These are phyloP conservation scores for Ceratobasidium sp. DNA, from an alignment of 1,284 basidiomycete species.

Conservation along the genomic window DNA sequence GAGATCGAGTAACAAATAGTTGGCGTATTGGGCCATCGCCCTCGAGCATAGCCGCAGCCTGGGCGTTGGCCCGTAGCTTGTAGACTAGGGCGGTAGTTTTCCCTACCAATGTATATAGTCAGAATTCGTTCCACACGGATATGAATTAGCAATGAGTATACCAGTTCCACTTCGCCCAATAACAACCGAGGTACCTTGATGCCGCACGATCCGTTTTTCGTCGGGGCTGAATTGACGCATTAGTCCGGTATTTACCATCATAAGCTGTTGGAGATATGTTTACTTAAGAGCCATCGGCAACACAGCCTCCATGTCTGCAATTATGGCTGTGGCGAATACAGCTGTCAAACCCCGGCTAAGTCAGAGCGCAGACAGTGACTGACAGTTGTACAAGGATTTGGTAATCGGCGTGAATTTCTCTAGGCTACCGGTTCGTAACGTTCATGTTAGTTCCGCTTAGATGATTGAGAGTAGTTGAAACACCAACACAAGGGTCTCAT, in stretches of 20 bases:
- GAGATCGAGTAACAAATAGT: slow-evolving; percentile 39
- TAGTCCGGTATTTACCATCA: neutral
- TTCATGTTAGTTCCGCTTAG: neutral
- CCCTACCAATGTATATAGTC: neutral
- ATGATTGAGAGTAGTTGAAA: neutral
- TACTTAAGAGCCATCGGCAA: slow-evolving; percentile 38
- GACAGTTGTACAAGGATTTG: slow-evolving; percentile 40
- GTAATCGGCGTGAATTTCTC: slow-evolving; percentile 40
- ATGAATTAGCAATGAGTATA: neutral
- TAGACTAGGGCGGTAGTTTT: slow-evolving; percentile 38
- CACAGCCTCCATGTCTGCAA: slow-evolving; percentile 37
- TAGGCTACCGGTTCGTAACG: neutral
- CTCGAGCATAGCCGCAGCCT: slow-evolving; percentile 2
- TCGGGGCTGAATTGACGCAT: slow-evolving; percentile 16
- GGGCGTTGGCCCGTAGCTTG: slow-evolving; percentile 38
- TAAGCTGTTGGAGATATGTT: neutral
- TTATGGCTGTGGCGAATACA: slow-evolving; percentile 6
- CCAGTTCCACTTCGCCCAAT: slow-evolving; percentile 40
- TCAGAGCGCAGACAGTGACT: neutral
- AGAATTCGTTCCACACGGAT: neutral
- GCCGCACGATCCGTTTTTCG: slow-evolving; percentile 23
- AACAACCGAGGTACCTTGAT: slow-evolving; percentile 39
- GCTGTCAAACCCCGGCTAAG: neutral
- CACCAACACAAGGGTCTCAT: slow-evolving; percentile 19
- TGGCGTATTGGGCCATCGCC: slow-evolving; percentile 51